Evolutionary conservation across 2,329 filamentous ascomycete species (phyloP).

Genomic region (Chrysoporthe puriensis): DNA sequence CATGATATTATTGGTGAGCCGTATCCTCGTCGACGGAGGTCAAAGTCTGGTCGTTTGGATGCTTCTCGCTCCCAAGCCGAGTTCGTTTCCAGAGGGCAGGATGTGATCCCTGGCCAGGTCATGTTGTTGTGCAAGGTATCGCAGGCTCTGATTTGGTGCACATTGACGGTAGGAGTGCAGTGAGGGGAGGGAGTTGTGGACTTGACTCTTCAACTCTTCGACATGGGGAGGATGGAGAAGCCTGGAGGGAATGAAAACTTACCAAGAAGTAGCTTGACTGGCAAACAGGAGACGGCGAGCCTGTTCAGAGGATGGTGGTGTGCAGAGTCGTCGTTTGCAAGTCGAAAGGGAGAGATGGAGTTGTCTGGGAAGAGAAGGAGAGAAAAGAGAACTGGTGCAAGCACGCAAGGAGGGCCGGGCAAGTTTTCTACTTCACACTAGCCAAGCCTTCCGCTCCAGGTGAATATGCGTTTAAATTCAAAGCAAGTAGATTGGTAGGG

Average conservation of each 20-base stretch:
- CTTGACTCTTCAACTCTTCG: constrained; percentile 23
- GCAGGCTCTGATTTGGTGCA: constrained; percentile 1
- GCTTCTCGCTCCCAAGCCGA: not conserved
- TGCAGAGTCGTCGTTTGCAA: constrained; percentile 11
- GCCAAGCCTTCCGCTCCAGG: constrained; percentile 26
- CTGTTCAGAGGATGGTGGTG: not conserved
- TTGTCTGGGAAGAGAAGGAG: constrained; percentile 14
- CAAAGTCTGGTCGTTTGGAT: not conserved
- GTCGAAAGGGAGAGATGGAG: constrained; percentile 14
- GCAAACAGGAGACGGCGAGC: not conserved
- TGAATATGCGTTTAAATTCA: constrained; percentile 17
- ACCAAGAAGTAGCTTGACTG: constrained; percentile 11
- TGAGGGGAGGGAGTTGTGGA: not conserved
- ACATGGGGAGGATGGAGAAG: constrained; percentile 7
- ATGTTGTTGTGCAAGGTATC: not conserved
- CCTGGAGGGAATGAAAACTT: constrained; percentile 18
- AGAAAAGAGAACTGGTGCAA: constrained; percentile 7
- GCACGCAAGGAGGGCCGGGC: constrained; percentile 3
- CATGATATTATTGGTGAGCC: not conserved
- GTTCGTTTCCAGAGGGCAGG: not conserved
- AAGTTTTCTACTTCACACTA: constrained; percentile 10
- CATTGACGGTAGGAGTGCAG: constrained; percentile 7
- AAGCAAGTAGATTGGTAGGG: constrained; percentile 14
- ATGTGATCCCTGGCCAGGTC: not conserved
- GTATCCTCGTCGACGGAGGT: not conserved